These are phyloP conservation scores for Agarophyton chilense DNA, from an alignment of 23 red algal genomes.

Conservation along the genomic window DNA sequence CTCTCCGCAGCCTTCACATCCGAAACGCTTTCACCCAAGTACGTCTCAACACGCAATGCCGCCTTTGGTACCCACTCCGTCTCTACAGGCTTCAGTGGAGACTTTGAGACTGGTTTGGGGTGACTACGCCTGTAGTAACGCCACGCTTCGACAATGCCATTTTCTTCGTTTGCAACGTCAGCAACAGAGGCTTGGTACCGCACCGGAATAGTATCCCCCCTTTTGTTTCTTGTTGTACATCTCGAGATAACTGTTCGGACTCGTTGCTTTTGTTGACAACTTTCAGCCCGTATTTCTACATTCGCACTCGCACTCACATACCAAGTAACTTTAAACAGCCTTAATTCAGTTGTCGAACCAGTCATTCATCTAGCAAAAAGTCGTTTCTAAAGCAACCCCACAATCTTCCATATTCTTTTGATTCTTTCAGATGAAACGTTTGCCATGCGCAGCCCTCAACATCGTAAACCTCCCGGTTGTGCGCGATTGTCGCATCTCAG, in stretches of 20 bases:
- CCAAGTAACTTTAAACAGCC: not conserved
- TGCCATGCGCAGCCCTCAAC: too few species aligned
- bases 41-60: not conserved
- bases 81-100: not conserved
- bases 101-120: slow-evolving; percentile 9
- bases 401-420: too few species aligned
- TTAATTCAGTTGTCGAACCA: too few species aligned
- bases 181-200: not conserved
- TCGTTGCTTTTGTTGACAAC: not conserved
- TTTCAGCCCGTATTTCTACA: not conserved
- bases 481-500: too few species aligned
- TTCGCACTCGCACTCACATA: too few species aligned
- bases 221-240: not conserved
- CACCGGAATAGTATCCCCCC: not conserved
- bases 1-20: not conserved
- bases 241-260: too few species aligned
- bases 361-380: not conserved
- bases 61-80: not conserved
- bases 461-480: too few species aligned
- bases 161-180: slow-evolving; percentile 20
- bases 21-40: not conserved
- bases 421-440: too few species aligned
- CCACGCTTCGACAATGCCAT: slow-evolving; percentile 18
- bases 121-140: not conserved
- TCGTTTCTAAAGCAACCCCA: not conserved